Evolutionary conservation across 306 rosid species (phyloP).

Genomic region (Urtica urens): DNA sequence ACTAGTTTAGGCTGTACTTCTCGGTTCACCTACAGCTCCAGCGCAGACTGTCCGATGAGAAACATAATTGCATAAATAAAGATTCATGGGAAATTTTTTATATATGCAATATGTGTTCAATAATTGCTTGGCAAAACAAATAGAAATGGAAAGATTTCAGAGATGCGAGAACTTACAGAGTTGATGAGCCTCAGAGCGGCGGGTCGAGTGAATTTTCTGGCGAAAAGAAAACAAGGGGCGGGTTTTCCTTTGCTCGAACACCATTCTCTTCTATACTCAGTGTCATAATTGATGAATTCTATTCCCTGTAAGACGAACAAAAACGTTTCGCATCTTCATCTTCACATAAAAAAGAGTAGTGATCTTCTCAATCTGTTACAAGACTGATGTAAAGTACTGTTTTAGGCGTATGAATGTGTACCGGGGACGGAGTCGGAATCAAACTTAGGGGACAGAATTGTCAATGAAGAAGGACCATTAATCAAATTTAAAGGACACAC

Average conservation of each 20-base stretch:
- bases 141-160: too few relatives aligned
- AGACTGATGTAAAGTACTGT: too few relatives aligned
- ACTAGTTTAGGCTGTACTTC: slow-evolving; percentile 10
- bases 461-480: too few relatives aligned
- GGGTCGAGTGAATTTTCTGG: slow-evolving; percentile 84
- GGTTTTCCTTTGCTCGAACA: slow-evolving; percentile 82
- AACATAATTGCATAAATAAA: slow-evolving; percentile 2
- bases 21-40: slow-evolving; percentile 36
- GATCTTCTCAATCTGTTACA: too few relatives aligned
- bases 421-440: too few relatives aligned
- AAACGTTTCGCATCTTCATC: slow-evolving; percentile 1
- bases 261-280: slow-evolving; percentile 96
- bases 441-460: too few relatives aligned
- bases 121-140: too few relatives aligned
- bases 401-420: too few relatives aligned
- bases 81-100: too few relatives aligned
- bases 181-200: slow-evolving; percentile 89
- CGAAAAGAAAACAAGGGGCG: slow-evolving; percentile 87
- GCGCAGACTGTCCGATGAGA: slow-evolving; percentile 38
- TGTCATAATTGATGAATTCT: slow-evolving; percentile 84
- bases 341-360: too few relatives aligned
- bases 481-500: too few relatives aligned
- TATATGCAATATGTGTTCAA: too few relatives aligned
- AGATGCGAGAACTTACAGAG: slow-evolving; percentile 37
- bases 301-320: slow-evolving; percentile 43